Conservation (phyloP, 1,284 basidiomycete species). For the Leccinum subspadiceum region DNA sequence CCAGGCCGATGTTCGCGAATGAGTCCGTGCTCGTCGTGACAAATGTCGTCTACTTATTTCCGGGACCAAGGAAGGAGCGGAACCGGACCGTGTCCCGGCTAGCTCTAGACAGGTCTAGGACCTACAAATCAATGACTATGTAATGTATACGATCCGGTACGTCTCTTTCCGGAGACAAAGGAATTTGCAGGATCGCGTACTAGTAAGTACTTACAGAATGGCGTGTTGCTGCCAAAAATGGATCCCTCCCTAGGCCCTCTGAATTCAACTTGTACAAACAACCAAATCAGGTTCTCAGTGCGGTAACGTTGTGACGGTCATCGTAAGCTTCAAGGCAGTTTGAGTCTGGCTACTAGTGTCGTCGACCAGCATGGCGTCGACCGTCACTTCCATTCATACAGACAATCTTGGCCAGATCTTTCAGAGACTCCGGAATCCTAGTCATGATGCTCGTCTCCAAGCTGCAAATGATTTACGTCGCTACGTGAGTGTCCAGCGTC, state of each 20-base stretch:
- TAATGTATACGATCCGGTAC: not conserved
- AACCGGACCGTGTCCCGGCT: not conserved
- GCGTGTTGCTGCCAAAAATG: constrained; percentile 13
- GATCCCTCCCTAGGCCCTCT: constrained; percentile 7
- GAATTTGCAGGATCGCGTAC: not conserved
- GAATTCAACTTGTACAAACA: constrained; percentile 32
- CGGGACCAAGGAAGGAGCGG: not conserved
- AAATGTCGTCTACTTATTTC: not conserved
- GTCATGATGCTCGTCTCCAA: constrained; percentile 58
- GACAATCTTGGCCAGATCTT: constrained; percentile 68
- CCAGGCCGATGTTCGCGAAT: constrained; percentile 43
- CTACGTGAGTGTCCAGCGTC: constrained; percentile 53
- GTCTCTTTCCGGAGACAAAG: not conserved
- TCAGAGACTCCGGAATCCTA: constrained; percentile 59
- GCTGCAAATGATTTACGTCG: constrained; percentile 66
- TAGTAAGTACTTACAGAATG: not conserved
- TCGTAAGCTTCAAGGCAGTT: constrained; percentile 8
- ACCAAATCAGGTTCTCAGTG: constrained; percentile 10
- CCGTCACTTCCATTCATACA: constrained; percentile 49
- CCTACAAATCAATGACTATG: not conserved
- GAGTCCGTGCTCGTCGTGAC: not conserved
- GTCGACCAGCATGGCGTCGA: constrained; percentile 52
- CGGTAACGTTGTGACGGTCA: constrained; percentile 2
- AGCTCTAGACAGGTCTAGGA: not conserved
- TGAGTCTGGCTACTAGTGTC: constrained; percentile 1